Evolutionary conservation across 768 basidiomycete species (phyloP), one percentile per base, ranked within the genome.

Genomic region (Tulasnella sp.): DNA sequence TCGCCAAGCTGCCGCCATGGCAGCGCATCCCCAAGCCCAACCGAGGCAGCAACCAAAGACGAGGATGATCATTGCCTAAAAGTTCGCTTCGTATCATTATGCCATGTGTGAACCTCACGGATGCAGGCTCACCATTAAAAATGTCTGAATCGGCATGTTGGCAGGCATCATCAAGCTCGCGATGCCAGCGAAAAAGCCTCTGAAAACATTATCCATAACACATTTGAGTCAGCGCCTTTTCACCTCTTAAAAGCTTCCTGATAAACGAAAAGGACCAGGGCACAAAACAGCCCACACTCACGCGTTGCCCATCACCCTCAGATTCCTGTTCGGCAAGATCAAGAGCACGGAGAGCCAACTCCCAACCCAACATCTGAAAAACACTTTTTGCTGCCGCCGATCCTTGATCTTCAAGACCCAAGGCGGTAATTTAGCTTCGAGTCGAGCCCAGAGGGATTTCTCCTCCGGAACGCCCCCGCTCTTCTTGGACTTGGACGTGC

Each of bases 21-120:
- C 76, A 39, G 76, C 76, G 31, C 56, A 77, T 62, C 76, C 76
- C 76, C 76, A 77, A 31, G 76, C 76, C 76, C 76, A 77, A 18
- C 76, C 76, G 18, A 77, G 56, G 24, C 52, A 71, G 34, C 48
- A 56, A 62, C 46, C 46, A 39, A 77, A n/a, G 18, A 77, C 21
- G 4, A 77, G 36, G 56, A 77, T 48, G 16, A 39, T 62, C 52
- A 77, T 71, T 9, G 76, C 46, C 76, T 77, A 16, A 38, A 3
- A 44, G 6, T 4, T 3, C 18, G 36, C 16, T 3, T 74, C n/a
- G 72, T 34, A 21, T 62, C n/a, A n/a, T 62, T 62, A 48, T 16
- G 12, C n/a, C n/a, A 48, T 2, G 58, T 34, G 21, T n/a, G 52
- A 14, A 24, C 7, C 6, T 48, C 10, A 48, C 12, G 14, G 42